Evolutionary conservation across 805 yeast genomes (phyloP).

Genomic region (Ogataea salicorniae): DNA sequence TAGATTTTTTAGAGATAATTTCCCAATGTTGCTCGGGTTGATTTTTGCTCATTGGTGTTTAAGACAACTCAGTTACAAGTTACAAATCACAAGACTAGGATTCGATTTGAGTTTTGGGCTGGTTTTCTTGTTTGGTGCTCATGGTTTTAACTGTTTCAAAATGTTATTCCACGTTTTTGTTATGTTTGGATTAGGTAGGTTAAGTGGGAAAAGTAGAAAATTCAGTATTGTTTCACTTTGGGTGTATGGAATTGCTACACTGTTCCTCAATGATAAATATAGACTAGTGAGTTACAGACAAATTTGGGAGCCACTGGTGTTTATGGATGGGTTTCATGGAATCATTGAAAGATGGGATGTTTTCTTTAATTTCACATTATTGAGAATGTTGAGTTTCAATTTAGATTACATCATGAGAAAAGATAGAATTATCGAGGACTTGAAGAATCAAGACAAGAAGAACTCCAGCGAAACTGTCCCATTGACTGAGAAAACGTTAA

Average conservation of each 20-base stretch:
- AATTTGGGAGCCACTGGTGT: constrained; percentile 36
- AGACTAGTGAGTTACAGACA: constrained; percentile 48
- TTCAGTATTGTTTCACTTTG: constrained; percentile 50
- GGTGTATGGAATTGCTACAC: constrained; percentile 72
- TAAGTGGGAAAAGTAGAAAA: constrained; percentile 28
- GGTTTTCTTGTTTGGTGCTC: constrained; percentile 63
- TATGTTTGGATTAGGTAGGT: constrained; percentile 46
- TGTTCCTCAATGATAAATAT: constrained; percentile 71
- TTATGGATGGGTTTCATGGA: constrained; percentile 68
- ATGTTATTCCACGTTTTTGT: constrained; percentile 53
- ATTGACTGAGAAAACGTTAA: neutral
- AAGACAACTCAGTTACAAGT: constrained; percentile 35
- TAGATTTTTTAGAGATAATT: constrained; percentile 77
- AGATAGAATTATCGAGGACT: constrained; percentile 7
- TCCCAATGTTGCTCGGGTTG: constrained; percentile 55
- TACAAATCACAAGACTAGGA: constrained; percentile 36
- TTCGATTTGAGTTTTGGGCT: constrained; percentile 76
- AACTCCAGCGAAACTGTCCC: constrained; percentile 1
- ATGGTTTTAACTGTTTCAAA: constrained; percentile 70
- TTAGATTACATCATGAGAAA: constrained; percentile 60
- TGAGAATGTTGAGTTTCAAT: constrained; percentile 79
- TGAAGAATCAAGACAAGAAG: constrained; percentile 14
- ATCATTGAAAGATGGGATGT: constrained; percentile 93
- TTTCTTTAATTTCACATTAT: constrained; percentile 81
- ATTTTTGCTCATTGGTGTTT: constrained; percentile 48